Base-by-base conservation (phyloP, 768 basidiomycete species). In the Myochromella boudieri region DNA sequence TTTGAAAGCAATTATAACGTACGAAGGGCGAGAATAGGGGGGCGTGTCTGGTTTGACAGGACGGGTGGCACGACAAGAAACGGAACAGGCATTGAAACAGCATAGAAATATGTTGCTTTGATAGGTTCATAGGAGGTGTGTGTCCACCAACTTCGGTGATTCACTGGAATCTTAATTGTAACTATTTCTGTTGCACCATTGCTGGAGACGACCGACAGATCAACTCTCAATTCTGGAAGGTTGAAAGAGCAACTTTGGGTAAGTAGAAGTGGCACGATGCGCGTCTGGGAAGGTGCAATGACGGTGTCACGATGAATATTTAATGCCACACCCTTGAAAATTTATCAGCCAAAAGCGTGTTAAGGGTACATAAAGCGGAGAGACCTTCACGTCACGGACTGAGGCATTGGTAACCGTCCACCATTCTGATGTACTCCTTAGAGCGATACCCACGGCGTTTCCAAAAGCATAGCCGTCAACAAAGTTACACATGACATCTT, bases 391-490 rank as follows among this genome's bases (percentile, higher is more conserved):
- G 12, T 53, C 48, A n/a, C 37, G 48, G 15, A 61, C 31, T 8
- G 43, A 46, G 32, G 63, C 56, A 22, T 52, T 56, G 6, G 55
- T 62, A 3, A 83, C 70, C 1, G 71, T 78, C 82, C 84, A 86
- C 76, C 77, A 80, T 12, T 71, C 73, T 12, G 68, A 63, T 2
- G 68, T 49, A 53, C 76, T 81, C 28, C 78, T 75, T 12, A 90
- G 46, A 1, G 77, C 85, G 2, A 94, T 52, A 2, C 89, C 88
- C 2, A 89, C 39, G 5, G 80, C 80, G 21, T 81, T 64, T 2
- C 92, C 92, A 58, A 92, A 87, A 0, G 87, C 76, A 56, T 74
- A 79, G 0, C 91, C 92, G 47, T 82, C 78, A 1, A 93, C 70
- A 52, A 93, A 84, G 62, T 92, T 81, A 27, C 80, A 80, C 2